A percentile compares a stretch with the other conserved stretches of the same genome.
phyloP scores from a whole-genome alignment of 2,329 filamentous ascomycete genomes.

The Penicillium hordei region DNA sequence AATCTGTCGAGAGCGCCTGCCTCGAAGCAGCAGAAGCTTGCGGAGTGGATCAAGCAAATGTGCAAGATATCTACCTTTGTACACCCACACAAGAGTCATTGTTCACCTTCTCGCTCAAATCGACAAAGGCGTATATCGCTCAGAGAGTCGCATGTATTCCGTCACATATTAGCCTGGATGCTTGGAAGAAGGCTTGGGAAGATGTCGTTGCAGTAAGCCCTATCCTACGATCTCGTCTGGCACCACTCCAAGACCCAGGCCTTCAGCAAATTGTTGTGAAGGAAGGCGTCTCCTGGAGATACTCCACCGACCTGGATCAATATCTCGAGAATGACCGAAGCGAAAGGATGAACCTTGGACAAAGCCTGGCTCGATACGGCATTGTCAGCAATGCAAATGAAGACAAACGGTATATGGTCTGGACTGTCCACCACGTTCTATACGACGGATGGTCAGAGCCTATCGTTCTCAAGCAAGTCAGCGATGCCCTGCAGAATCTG shows the following conservation, averaged over 20 bases:
- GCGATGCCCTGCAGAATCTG: slow-evolving; percentile 25
- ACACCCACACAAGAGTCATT: slow-evolving; percentile 46
- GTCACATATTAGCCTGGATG: slow-evolving; percentile 33
- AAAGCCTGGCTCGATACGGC: slow-evolving; percentile 38
- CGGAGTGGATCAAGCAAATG: slow-evolving; percentile 23
- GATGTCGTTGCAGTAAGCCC: slow-evolving; percentile 41
- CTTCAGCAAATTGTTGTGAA: slow-evolving; percentile 41
- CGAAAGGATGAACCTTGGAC: slow-evolving; percentile 36
- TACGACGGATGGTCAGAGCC: slow-evolving; percentile 53
- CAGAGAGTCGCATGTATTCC: slow-evolving; percentile 45
- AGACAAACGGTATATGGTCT: slow-evolving; percentile 44
- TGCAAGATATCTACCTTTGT: slow-evolving; percentile 46
- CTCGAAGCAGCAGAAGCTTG: slow-evolving; percentile 41
- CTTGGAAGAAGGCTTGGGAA: slow-evolving; percentile 49
- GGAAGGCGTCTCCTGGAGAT: slow-evolving; percentile 34
- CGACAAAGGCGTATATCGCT: slow-evolving; percentile 47
- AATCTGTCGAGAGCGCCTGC: slow-evolving; percentile 32
- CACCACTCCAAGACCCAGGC: slow-evolving; percentile 36
- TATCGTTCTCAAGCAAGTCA: slow-evolving; percentile 38
- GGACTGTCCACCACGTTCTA: slow-evolving; percentile 53
- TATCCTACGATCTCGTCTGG: slow-evolving; percentile 50
- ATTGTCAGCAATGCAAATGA: slow-evolving; percentile 29
- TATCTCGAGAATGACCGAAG: slow-evolving; percentile 30
- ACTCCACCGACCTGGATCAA: slow-evolving; percentile 22
- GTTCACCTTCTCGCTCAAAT: slow-evolving; percentile 47